Percentiles rank a stretch among this genome's conserved stretches.
Conservation (phyloP, 228 moss, liverwort and hornwort species). For the Sphagnum magellanicum region DNA sequence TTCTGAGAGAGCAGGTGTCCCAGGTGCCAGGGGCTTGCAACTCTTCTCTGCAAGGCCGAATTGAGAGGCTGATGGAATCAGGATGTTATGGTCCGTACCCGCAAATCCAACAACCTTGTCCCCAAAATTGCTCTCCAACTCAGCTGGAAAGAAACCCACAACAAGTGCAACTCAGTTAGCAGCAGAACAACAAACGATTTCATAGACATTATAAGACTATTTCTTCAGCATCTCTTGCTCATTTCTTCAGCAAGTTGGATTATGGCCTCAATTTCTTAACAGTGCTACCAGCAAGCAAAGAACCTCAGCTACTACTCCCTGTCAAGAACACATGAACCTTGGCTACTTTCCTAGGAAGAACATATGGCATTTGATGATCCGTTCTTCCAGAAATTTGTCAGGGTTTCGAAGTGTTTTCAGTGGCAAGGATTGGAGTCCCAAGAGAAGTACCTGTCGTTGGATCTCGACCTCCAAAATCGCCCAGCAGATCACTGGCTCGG, state of each 20-base stretch:
- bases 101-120: constrained; percentile 30
- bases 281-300: not conserved
- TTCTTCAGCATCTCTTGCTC: no score
- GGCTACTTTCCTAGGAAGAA: no score
- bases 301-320: not conserved
- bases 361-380: no score
- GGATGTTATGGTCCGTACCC: constrained; percentile 68
- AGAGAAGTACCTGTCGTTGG: constrained; percentile 13
- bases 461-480: constrained; percentile 37
- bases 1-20: constrained; percentile 42
- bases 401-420: not conserved
- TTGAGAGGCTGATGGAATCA: constrained; percentile 51
- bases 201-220: no score
- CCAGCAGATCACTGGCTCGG: constrained; percentile 4
- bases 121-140: constrained; percentile 75
- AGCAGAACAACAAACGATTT: no score
- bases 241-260: not conserved
- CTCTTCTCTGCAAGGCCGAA: constrained; percentile 62
- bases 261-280: not conserved
- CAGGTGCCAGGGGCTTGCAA: constrained; percentile 41
- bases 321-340: no score
- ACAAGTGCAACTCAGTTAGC: no score
- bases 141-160: constrained; percentile 17
- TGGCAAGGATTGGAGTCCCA: not conserved
- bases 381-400: not conserved